Evolutionary conservation across 2,329 filamentous ascomycete species (phyloP), one percentile per base, ranked within the genome.

Genomic region (Thermochaetoides dissita): DNA sequence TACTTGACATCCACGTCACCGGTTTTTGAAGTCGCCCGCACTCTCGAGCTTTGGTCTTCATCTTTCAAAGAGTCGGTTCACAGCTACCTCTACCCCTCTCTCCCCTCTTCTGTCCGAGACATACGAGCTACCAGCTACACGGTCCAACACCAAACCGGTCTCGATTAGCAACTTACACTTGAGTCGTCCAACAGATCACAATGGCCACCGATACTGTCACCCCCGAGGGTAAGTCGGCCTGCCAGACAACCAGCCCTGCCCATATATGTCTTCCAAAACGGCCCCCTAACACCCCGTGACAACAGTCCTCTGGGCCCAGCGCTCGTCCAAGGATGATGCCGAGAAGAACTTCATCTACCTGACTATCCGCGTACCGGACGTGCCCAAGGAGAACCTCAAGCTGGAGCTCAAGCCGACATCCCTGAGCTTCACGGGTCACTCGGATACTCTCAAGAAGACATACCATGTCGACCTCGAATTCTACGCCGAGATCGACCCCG

Each of bases 271-370:
- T 24, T 36, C 36, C 31, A 42, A 38, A 12, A 12, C 10, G 7
- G 7, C 34, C 5, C 34, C 7, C 40, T 40, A 37, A 42, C 35
- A 36, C 31, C 2, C 31, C 37, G 37, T 9, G 17, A 24, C 37
- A 41, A 45, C 57, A 96, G 91, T 98, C 56, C 83, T 87, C 65
- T 98, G 91, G 91, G 89, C 91, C 52, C 91, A 98, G 72, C 88
- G 91, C 72, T 96, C 89, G 37, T 91, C 81, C 59, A 69, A 65
- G 55, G 70, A 71, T 53, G 88, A 95, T 42, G 62, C 83, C 43
- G 74, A 80, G 62, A 93, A 88, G 72, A 98, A 98, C 75, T 84
- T 86, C 69, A 69, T 98, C 72, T 94, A 87, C 71, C 75, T 98
- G 53, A 93, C 85, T 60, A 85, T 98, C 67, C 76, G 77, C 56